Conservation (phyloP, 1,139 yeast genomes). For the Suhomyces bribrorum region DNA sequence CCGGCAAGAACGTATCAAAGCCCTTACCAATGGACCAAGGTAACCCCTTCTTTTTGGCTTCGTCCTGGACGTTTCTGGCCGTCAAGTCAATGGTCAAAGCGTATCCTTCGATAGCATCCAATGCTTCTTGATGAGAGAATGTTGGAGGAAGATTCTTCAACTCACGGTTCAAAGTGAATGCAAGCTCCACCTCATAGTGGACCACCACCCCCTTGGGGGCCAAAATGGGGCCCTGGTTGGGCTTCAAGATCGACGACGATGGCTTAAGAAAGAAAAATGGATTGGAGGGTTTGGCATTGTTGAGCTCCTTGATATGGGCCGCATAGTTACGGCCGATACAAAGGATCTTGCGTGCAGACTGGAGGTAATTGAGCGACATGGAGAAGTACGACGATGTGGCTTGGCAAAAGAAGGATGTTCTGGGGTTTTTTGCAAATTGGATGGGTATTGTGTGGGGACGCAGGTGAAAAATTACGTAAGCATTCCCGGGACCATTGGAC, state of each 20-base stretch:
- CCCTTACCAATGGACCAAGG: constrained; percentile 99
- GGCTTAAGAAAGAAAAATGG: constrained; percentile 96
- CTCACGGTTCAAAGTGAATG: constrained; percentile 66
- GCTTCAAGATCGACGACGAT: constrained; percentile 60
- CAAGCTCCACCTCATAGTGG: constrained; percentile 94
- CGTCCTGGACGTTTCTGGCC: constrained; percentile 93
- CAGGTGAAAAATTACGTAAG: background rate
- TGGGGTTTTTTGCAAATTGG: too few species aligned
- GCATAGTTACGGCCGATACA: constrained; percentile 97
- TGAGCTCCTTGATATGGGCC: constrained; percentile 88
- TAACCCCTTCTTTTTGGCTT: constrained; percentile 88
- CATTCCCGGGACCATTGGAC: constrained; percentile 1
- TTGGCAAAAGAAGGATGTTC: too few species aligned
- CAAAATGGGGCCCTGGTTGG: constrained; percentile 71
- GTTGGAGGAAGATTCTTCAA: constrained; percentile 62
- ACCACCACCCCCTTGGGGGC: constrained; percentile 80
- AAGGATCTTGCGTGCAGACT: constrained; percentile 73
- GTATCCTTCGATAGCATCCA: constrained; percentile 79
- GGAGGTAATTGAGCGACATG: constrained; percentile 64
- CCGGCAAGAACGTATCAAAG: constrained; percentile 90
- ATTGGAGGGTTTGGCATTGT: constrained; percentile 73
- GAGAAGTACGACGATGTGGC: too few species aligned
- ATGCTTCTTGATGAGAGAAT: constrained; percentile 66
- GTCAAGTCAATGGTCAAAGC: constrained; percentile 91
- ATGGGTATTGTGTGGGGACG: background rate